Evolutionary conservation across 441 rosid genomes (phyloP).

Genomic region (Metrosideros polymorpha): DNA sequence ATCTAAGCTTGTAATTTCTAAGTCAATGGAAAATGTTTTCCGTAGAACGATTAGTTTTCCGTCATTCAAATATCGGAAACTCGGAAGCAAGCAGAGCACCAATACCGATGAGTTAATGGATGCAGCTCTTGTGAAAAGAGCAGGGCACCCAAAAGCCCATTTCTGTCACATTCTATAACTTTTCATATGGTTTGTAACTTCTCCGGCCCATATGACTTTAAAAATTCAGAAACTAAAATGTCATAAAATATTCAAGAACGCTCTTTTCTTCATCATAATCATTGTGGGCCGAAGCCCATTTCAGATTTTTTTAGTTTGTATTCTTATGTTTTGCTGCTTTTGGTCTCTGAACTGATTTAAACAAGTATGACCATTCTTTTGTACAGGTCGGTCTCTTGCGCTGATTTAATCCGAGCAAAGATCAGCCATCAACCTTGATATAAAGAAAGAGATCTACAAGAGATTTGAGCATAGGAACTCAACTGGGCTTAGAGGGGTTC

Average conservation of each 20-base stretch:
- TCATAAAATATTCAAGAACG: neutral
- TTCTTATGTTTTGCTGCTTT: neutral
- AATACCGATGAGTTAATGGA: neutral
- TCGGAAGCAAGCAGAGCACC: neutral
- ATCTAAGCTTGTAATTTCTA: neutral
- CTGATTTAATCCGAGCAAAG: neutral
- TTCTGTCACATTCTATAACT: neutral
- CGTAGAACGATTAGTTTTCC: neutral
- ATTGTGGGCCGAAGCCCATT: neutral
- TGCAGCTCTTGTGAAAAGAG: neutral
- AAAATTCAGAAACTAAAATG: neutral
- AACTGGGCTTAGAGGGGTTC: neutral
- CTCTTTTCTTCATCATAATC: neutral
- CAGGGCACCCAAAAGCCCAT: neutral
- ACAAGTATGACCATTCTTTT: neutral
- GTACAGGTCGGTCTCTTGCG: neutral
- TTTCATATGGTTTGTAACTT: neutral
- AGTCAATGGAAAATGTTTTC: accelerated
- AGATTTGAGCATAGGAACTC: neutral
- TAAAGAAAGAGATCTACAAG: neutral
- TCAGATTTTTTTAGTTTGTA: neutral
- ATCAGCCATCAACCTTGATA: too few species aligned
- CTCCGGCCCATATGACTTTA: neutral
- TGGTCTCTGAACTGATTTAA: neutral
- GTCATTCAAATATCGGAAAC: neutral